Evolutionary conservation across 306 rosid genomes (phyloP), one percentile per base, ranked within the genome.

Genomic region (Argentina anserina): DNA sequence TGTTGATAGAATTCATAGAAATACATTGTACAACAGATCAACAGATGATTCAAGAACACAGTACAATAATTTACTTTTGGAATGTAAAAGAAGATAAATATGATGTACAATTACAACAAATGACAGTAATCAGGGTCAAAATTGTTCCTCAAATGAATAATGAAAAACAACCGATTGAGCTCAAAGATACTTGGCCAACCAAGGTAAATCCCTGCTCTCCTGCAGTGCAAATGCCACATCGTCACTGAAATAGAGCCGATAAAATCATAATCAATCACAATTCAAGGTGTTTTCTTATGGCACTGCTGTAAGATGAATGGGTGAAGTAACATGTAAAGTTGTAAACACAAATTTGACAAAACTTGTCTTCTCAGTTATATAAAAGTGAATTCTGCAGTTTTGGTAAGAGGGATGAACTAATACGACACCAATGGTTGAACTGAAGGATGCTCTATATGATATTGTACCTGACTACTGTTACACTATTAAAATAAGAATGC

Each of bases 171-270:
- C 36, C 5, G 36, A 33, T 3, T 33, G n/a, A 33, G 76, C 74
- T 79, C 69, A 93, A n/a, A 86, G 80, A 76, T 89, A 93, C 88
- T 93, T 90, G 20, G 97, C 84, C 81, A 93, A 70, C 98, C 98
- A 93, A 45, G 94, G 88, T 36, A 85, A 61, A 68, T 91, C 97
- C 81, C 89, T 83, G 83, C 88, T 76, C 72, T 81, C 97, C 75
- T 94, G 89, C 69, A 93, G 77, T 26, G 97, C 92, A 85, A 93
- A 93, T 75, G 94, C 81, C 0, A 93, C 96, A 76, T 93, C 97
- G 3, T 33, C 75, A 3, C 75, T 71, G 75, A 39, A 71, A 71
- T 10, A 40, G 42, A 55, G 39, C 7, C 65, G n/a, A 49, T 3
- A 26, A 25, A 37, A 53, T 37, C 18, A 71, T 39, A 53, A 37